A percentile compares a stretch with the other conserved stretches of the same genome.
phyloP scores from a whole-genome alignment of 73 alveolate genomes.

The Paramecium octaurelia region DNA sequence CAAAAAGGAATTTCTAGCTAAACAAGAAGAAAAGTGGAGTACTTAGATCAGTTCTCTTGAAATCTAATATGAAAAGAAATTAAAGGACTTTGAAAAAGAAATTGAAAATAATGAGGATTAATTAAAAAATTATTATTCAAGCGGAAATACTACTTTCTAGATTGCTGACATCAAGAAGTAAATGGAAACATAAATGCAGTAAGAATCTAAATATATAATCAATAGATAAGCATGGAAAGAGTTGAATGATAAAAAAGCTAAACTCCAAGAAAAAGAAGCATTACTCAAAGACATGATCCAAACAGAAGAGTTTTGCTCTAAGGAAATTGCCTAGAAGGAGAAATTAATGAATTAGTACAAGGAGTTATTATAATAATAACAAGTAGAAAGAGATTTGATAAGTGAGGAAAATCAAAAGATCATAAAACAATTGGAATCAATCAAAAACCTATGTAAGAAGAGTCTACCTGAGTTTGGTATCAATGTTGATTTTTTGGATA shows the following conservation, averaged over 20 bases:
- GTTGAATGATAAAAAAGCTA: background rate
- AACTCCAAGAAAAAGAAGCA: background rate
- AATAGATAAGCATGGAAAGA: constrained; percentile 8
- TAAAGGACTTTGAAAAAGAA: background rate
- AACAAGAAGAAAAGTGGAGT: background rate
- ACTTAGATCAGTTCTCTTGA: background rate
- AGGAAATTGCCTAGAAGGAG: background rate
- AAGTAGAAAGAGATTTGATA: background rate
- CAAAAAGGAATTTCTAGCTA: background rate
- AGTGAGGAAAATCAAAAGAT: background rate
- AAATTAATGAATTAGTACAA: background rate
- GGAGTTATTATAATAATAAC: background rate
- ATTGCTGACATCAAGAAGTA: background rate
- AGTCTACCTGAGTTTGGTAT: constrained; percentile 3
- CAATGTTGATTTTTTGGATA: background rate
- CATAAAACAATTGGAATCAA: background rate
- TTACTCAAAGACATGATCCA: background rate
- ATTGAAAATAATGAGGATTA: background rate
- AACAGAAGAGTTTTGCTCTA: background rate
- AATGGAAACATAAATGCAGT: background rate
- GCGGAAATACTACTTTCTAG: background rate
- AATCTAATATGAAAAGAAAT: background rate
- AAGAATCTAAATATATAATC: background rate
- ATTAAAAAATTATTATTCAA: background rate
- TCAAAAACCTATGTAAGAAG: background rate